Evolutionary conservation across 108 stramenopile species (phyloP).

Genomic region (Nitzschia inconspicua): DNA sequence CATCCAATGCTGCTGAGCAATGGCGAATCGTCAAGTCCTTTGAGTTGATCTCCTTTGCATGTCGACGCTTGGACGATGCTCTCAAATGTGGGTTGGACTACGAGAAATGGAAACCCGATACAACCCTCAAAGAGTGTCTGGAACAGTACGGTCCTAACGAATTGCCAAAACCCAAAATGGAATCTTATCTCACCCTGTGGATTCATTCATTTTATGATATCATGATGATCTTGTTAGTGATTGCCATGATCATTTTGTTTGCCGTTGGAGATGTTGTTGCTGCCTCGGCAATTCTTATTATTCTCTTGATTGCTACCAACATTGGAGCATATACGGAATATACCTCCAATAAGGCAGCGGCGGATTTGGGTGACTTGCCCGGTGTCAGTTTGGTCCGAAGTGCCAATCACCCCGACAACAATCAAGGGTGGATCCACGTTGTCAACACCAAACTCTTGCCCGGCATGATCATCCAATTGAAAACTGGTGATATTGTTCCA

Average conservation of each 20-base stretch:
- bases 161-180: not conserved
- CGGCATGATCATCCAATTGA: slow-evolving; percentile 3
- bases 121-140: not conserved
- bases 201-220: slow-evolving; percentile 6
- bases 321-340: slow-evolving; percentile 6
- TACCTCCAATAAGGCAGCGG: slow-evolving; percentile 1
- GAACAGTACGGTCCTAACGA: not conserved
- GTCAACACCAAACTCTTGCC: not conserved
- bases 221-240: not conserved
- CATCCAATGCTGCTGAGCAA: too few species aligned
- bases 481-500: slow-evolving; percentile 1
- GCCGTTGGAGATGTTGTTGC: slow-evolving; percentile 3
- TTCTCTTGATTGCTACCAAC: slow-evolving; percentile 1
- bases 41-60: not conserved
- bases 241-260: slow-evolving; percentile 6
- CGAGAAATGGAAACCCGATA: not conserved
- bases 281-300: slow-evolving; percentile 2
- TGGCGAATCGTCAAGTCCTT: not conserved
- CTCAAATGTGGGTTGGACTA: not conserved
- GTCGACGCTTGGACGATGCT: not conserved
- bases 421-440: not conserved
- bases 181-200: not conserved
- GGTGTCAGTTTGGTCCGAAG: not conserved
- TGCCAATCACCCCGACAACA: not conserved
- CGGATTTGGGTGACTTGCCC: not conserved